Base-by-base conservation (phyloP, 257 asterid genomes). In the Henckelia pumila region DNA sequence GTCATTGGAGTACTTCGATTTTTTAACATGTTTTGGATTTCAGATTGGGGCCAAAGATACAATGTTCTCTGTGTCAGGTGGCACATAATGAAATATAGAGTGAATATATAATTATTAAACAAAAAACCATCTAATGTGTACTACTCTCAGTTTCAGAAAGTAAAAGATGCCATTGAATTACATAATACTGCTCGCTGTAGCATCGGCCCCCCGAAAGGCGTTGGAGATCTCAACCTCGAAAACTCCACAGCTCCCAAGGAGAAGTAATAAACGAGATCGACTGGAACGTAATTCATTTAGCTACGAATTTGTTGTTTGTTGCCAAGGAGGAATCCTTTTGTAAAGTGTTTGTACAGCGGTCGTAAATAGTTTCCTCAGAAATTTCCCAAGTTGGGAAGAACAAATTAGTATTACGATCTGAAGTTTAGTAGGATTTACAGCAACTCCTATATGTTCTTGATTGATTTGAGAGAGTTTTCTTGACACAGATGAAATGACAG, bases 171-270 rank as follows among this genome's bases (percentile, higher is more conserved):
- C 21, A 78, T 80, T 23, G 68, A 64, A 67, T 72, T 75, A 61
- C 88, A 80, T 61, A 83, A 78, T 68, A 78, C 85, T 23, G 88
- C 78, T 25, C 82, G 85, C 1, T 83, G 85, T 77, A 83, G 85
- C 78, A 75, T 80, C 24, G 83, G 84, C 14, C 80, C 83, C 85
- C 85, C 88, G 25, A 71, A 26, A 76, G 85, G 85, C 25, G 83
- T 83, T 9, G 85, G 88, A 56, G 75, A 80, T 33, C 68, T 83
- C 23, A 71, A 29, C 4, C 75, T 79, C 7, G 83, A 80, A 71
- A 61, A 61, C 66, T 67, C 69, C 68, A 67, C 65, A 11, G 59
- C 64, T 29, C 74, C 81, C 13, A 78, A 70, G 67, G 81, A 72
- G 56, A 49, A 62, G 35, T 63, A 76, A n/a, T 63, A 76, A n/a